These are phyloP conservation scores for Mycena olivaceomarginata DNA, from an alignment of 768 basidiomycete species.

Conservation along the genomic window DNA sequence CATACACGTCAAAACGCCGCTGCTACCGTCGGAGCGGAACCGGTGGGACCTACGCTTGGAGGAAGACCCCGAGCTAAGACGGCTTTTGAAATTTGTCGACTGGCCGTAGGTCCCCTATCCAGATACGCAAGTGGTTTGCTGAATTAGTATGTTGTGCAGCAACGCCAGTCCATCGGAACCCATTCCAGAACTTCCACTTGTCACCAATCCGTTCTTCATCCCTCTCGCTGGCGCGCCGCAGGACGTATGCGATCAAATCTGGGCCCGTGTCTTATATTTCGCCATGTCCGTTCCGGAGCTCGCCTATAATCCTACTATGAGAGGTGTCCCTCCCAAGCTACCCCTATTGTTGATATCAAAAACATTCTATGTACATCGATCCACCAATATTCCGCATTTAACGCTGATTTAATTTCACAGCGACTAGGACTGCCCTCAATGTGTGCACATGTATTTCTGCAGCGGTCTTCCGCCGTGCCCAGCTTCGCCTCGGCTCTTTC, in stretches of 20 bases:
- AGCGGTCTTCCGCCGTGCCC: background rate
- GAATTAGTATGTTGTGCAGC: background rate
- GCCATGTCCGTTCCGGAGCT: conserved; percentile 20
- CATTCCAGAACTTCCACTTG: background rate
- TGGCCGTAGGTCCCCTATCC: background rate
- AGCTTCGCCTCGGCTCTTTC: background rate
- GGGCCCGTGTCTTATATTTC: conserved; percentile 28
- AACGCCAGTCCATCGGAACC: too few relatives aligned
- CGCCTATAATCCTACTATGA: background rate
- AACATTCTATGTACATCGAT: background rate
- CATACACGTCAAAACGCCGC: background rate
- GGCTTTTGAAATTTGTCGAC: background rate
- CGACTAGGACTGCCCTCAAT: conserved; percentile 19
- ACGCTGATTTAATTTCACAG: background rate
- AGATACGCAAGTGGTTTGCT: background rate
- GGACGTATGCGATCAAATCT: conserved; percentile 5
- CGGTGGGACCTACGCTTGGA: too few relatives aligned
- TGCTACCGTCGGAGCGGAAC: background rate
- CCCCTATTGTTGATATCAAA: conserved; percentile 19
- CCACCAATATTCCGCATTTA: background rate
- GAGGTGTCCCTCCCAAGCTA: background rate
- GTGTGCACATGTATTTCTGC: background rate
- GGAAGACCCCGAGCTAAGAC: too few relatives aligned
- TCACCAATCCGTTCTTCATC: conserved; percentile 8
- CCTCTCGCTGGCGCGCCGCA: conserved; percentile 9